Evolutionary conservation across 805 yeast genomes (phyloP).

Genomic region (Ogataea degrootiae): DNA sequence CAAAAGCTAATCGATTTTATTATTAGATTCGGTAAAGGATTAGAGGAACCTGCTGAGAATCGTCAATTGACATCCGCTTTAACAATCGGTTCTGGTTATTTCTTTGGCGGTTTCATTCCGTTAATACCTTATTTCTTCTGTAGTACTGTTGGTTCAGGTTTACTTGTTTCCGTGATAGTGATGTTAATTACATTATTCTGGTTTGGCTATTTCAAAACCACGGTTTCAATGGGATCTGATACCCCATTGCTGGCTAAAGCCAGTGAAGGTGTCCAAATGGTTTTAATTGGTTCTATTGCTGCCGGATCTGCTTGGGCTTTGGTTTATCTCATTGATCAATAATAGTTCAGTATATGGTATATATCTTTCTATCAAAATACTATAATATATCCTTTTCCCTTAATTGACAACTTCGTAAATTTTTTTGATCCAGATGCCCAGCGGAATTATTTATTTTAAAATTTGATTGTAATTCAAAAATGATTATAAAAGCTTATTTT

Average conservation of each 20-base stretch:
- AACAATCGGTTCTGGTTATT: conserved; percentile 85
- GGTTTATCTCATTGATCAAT: conserved; percentile 66
- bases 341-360: background rate
- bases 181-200: conserved; percentile 83
- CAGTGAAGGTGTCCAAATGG: conserved; percentile 86
- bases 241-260: conserved; percentile 56
- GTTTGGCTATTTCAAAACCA: conserved; percentile 84
- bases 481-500: no score
- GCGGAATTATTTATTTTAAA: no score
- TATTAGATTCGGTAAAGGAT: conserved; percentile 83
- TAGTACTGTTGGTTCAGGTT: conserved; percentile 67
- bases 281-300: conserved; percentile 92
- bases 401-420: background rate
- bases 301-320: conserved; percentile 96
- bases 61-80: conserved; percentile 84
- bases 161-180: conserved; percentile 65
- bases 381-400: background rate
- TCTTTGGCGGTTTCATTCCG: conserved; percentile 90
- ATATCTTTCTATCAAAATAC: background rate
- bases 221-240: conserved; percentile 77
- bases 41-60: conserved; percentile 92
- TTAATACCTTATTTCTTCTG: conserved; percentile 87
- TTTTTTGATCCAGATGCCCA: no score
- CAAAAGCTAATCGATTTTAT: conserved; percentile 79
- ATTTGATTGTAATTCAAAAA: no score